Evolutionary conservation across 495 filamentous ascomycete genomes (phyloP).

Genomic region (Hypoxylon fragiforme): DNA sequence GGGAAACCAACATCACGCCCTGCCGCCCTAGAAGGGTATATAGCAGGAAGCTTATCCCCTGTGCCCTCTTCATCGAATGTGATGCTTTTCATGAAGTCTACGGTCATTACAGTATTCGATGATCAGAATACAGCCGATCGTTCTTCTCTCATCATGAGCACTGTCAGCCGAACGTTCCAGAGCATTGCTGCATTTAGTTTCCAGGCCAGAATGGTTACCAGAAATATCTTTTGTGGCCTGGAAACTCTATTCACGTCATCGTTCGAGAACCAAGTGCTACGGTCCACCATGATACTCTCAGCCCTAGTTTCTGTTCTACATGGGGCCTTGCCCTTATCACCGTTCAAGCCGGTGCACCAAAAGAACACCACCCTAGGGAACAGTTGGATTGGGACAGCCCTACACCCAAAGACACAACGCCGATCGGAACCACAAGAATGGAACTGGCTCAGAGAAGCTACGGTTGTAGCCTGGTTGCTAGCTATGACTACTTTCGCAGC

Average conservation of each 20-base stretch:
- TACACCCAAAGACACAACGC: neutral
- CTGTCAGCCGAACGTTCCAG: neutral
- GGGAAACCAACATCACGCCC: neutral
- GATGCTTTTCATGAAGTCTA: no score
- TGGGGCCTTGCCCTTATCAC: no score
- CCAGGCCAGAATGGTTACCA: neutral
- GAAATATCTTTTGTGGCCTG: no score
- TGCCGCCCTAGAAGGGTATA: neutral
- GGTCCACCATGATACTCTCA: no score
- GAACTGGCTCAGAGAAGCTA: neutral
- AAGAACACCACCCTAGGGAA: no score
- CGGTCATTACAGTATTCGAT: neutral
- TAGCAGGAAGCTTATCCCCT: neutral
- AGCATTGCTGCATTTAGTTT: neutral
- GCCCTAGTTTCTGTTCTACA: no score
- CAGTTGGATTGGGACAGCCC: neutral
- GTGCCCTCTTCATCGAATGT: no score
- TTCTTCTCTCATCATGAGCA: neutral
- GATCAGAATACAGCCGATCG: neutral
- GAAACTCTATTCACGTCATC: no score
- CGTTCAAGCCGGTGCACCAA: neutral
- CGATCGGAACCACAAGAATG: neutral
- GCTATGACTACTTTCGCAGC: neutral
- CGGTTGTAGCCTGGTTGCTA: conserved; percentile 3
- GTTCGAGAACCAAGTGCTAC: no score